Evolutionary conservation across 805 yeast species (phyloP).

Genomic region (Zygotorulaspora danielsina): DNA sequence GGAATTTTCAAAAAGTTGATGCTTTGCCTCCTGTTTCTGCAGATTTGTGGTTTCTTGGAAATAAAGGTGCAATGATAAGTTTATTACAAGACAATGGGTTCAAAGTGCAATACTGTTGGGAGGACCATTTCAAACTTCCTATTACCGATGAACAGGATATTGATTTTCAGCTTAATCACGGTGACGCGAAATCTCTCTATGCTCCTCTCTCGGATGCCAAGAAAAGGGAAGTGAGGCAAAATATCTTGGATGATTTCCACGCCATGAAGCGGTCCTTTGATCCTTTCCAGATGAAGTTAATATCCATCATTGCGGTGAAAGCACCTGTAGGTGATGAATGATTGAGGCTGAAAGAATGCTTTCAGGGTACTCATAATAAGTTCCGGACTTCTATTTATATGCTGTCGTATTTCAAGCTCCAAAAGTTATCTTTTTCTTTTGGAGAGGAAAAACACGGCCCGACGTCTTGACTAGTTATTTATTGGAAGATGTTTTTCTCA

Average conservation of each 20-base stretch:
- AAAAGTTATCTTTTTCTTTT: too few species aligned
- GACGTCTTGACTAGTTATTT: too few species aligned
- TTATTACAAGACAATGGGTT: slow-evolving; percentile 4
- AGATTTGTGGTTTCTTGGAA: not conserved
- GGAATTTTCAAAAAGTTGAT: not conserved
- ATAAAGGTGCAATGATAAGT: not conserved
- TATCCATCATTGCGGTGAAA: not conserved
- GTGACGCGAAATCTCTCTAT: not conserved
- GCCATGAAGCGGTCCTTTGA: not conserved
- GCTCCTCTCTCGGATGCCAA: not conserved
- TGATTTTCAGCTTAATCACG: not conserved
- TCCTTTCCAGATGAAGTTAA: not conserved
- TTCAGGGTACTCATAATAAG: too few species aligned
- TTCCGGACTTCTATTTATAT: too few species aligned
- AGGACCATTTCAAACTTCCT: slow-evolving; percentile 3
- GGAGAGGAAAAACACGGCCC: too few species aligned
- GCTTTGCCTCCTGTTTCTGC: not conserved
- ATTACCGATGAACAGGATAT: not conserved
- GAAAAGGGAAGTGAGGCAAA: not conserved
- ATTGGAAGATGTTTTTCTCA: too few species aligned
- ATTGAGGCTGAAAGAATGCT: too few species aligned
- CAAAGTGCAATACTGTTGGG: slow-evolving; percentile 2
- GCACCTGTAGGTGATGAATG: too few species aligned
- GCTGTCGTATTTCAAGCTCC: too few species aligned
- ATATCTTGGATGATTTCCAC: not conserved